Evolutionary conservation across 306 rosid species (phyloP), one percentile per base, ranked within the genome.

Genomic region (Castanea mollissima): DNA sequence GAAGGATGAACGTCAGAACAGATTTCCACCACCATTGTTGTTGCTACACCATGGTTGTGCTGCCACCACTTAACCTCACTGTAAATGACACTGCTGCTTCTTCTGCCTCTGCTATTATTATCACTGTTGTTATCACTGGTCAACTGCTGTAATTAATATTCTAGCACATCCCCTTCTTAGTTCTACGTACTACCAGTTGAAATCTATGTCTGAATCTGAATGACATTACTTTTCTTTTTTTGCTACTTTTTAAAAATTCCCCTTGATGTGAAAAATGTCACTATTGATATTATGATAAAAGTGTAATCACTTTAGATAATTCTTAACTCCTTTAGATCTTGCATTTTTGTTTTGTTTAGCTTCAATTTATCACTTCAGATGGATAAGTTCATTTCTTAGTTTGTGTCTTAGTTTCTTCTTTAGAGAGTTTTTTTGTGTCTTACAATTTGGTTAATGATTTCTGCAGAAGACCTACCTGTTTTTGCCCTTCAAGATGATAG

Each of bases 401-500:
- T 29, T 46, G 7, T 65, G 65, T 74, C 18, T 52, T 29, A 78
- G 76, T 82, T 55, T 69, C 73, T 82, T 74, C 46, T 52, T 49
- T 49, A 52, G 82, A 62, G 49, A 56, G 32, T 55, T 74, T 75
- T 68, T 62, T 79, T 32, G 23, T 75, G 51, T 69, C 81, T 86
- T 74, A 85, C 62, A 6, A 19, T 32, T 35, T 78, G 69, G 44
- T 56, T 31, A 2, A 54, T 59, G 11, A 83, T 67, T 84, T 74
- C 63, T 86, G 85, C 96, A 96, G 98, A 96, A 80, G 98, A 91
- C 77, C 94, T 96, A 51, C 99, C 99, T 49, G 73, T 86, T 75
- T 96, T 93, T 87, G 92, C 98, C 72, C 98, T 96, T 82, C 94
- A 86, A 87, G 99, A 96, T 85, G 99, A 96, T 80, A 86, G 98